phyloP scores from a whole-genome alignment of 805 yeast genomes.

The Sungouiella thailandica region DNA sequence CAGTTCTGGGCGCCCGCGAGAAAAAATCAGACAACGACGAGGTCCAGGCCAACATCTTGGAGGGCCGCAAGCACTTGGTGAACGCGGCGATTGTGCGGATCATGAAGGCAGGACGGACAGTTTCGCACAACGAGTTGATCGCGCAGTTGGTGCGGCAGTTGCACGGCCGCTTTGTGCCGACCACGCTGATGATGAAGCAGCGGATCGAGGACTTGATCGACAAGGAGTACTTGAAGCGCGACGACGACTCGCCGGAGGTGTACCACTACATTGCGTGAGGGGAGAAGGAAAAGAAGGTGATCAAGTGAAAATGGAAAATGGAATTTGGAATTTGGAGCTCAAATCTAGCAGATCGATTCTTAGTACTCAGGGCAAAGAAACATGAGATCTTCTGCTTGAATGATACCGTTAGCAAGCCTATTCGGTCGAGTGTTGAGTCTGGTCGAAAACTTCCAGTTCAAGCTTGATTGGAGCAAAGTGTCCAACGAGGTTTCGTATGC shows the following conservation, averaged over 20 bases:
- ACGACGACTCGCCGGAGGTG: constrained; percentile 49
- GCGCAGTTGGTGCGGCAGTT: constrained; percentile 60
- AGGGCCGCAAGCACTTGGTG: constrained; percentile 60
- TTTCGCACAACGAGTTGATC: constrained; percentile 63
- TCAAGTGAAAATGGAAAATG: too few species aligned
- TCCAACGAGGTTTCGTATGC: constrained; percentile 29
- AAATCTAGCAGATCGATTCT: too few species aligned
- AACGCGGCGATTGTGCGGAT: constrained; percentile 86
- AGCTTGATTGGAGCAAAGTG: constrained; percentile 30
- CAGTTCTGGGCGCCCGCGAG: constrained; percentile 44
- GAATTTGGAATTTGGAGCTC: too few species aligned
- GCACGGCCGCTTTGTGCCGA: constrained; percentile 61
- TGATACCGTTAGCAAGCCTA: constrained; percentile 23
- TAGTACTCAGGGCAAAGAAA: constrained; percentile 12
- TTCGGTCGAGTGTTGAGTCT: constrained; percentile 32
- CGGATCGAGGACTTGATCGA: constrained; percentile 73
- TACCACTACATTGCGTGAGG: constrained; percentile 74
- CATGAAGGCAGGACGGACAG: constrained; percentile 69
- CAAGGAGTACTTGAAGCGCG: constrained; percentile 75
- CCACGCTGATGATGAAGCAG: constrained; percentile 60
- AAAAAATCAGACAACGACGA: constrained; percentile 39
- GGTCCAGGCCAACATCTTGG: constrained; percentile 53
- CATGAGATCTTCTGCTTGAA: constrained; percentile 23
- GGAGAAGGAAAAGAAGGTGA: too few species aligned
- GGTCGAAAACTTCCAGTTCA: constrained; percentile 32